Percentiles rank a stretch among this genome's conserved stretches.
Evolutionary conservation across 2,329 filamentous ascomycete species (phyloP).

Genomic region (Ampelomyces quisqualis): DNA sequence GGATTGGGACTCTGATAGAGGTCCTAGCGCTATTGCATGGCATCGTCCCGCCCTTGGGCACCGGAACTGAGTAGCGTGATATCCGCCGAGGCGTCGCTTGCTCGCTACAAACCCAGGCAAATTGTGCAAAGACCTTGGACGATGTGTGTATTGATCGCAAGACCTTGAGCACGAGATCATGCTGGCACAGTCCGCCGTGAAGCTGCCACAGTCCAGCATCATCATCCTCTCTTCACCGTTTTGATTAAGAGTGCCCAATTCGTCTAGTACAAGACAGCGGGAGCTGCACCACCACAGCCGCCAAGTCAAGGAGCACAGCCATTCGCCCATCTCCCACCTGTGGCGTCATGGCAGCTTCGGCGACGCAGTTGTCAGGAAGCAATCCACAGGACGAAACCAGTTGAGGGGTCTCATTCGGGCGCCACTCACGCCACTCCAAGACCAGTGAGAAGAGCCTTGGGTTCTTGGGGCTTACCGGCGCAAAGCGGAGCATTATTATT

Average conservation of each 20-base stretch:
- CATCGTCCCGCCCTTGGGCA: constrained; percentile 33
- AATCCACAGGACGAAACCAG: constrained; percentile 18
- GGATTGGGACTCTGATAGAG: constrained; percentile 33
- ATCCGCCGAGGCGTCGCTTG: constrained; percentile 33
- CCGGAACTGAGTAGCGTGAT: constrained; percentile 27
- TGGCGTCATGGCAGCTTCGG: constrained; percentile 35
- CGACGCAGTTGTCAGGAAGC: constrained; percentile 15
- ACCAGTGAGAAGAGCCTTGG: constrained; percentile 17
- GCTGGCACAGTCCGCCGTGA: background rate
- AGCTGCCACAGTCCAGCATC: background rate
- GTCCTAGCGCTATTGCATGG: constrained; percentile 33
- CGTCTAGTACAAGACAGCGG: constrained; percentile 19
- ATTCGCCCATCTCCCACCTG: constrained; percentile 37
- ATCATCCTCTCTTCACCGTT: constrained; percentile 13
- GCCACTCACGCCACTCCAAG: constrained; percentile 39
- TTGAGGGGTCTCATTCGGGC: constrained; percentile 24
- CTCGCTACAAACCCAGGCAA: constrained; percentile 16
- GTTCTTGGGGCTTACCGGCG: constrained; percentile 18
- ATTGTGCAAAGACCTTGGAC: background rate
- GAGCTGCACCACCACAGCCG: constrained; percentile 29
- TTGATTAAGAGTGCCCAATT: constrained; percentile 17
- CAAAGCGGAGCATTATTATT: constrained; percentile 25
- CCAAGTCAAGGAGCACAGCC: constrained; percentile 31
- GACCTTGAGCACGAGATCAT: background rate
- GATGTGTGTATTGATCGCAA: constrained; percentile 1